Evolutionary conservation across 202 grass and related monocot genomes (phyloP).

Genomic region (Panicum hallii): DNA sequence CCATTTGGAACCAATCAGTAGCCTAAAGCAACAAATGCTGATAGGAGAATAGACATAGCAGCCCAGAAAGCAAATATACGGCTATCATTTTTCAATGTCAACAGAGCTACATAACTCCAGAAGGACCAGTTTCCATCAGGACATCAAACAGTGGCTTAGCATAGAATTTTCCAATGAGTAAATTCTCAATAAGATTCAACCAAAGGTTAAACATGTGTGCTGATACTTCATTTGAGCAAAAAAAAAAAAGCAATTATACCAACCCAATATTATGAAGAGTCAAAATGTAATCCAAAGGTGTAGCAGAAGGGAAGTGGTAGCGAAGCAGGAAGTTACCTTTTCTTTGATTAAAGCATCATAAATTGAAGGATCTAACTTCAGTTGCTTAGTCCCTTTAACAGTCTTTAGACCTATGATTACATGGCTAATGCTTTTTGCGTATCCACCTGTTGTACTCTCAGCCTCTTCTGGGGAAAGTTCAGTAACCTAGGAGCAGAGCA

Average conservation of each 20-base stretch:
- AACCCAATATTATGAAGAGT: not conserved
- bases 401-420: slow-evolving; percentile 95
- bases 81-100: not conserved
- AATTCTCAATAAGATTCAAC: slow-evolving; percentile 16
- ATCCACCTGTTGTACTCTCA: slow-evolving; percentile 83
- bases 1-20: slow-evolving; percentile 41
- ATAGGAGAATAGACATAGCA: slow-evolving; percentile 23
- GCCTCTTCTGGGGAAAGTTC: slow-evolving; percentile 94
- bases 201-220: not conserved
- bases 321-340: slow-evolving; percentile 62
- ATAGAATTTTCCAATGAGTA: not conserved
- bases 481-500: slow-evolving; percentile 68
- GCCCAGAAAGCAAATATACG: slow-evolving; percentile 18
- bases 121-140: slow-evolving; percentile 12
- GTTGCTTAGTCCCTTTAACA: slow-evolving; percentile 95
- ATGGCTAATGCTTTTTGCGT: slow-evolving; percentile 88
- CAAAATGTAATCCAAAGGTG: slow-evolving; percentile 11
- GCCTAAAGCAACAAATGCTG: slow-evolving; percentile 21
- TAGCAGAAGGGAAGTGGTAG: not conserved
- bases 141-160: not conserved
- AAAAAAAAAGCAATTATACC: slow-evolving; percentile 3
- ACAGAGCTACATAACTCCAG: not conserved
- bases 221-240: slow-evolving; percentile 28
- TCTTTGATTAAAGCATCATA: slow-evolving; percentile 99
- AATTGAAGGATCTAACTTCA: slow-evolving; percentile 94